These are phyloP conservation scores for Diaporthe nobilis DNA, from an alignment of 2,329 filamentous ascomycete genomes.

Conservation along the genomic window DNA sequence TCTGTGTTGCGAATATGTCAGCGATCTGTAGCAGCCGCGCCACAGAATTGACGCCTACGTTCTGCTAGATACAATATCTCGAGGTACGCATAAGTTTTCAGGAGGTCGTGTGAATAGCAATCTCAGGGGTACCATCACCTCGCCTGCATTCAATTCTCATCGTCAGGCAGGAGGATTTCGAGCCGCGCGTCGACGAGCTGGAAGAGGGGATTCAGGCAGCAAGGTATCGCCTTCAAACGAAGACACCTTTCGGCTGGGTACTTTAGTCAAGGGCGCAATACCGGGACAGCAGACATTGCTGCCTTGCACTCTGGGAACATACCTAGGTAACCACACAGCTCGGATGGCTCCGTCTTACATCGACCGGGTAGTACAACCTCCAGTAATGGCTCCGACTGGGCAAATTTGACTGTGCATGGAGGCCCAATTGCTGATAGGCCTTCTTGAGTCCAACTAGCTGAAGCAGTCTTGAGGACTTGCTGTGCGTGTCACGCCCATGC, in stretches of 20 bases:
- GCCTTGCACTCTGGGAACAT: not conserved
- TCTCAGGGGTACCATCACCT: not conserved
- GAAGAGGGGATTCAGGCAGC: not conserved
- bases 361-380: too few relatives aligned
- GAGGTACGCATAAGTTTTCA: not conserved
- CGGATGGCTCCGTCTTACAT: not conserved
- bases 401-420: not conserved
- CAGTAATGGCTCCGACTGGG: not conserved
- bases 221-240: not conserved
- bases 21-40: not conserved
- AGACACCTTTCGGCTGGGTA: too few relatives aligned
- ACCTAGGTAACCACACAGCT: not conserved
- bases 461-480: not conserved
- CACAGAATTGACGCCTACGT: not conserved
- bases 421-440: not conserved
- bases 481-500: not conserved
- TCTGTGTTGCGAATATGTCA: not conserved
- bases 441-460: not conserved
- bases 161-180: constrained; percentile 2
- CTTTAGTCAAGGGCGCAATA: not conserved
- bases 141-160: not conserved
- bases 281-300: not conserved
- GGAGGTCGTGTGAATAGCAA: not conserved
- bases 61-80: not conserved
- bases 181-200: not conserved